Evolutionary conservation across 176 grass and related monocot species (phyloP).

Genomic region (Puccinellia tenuiflora): DNA sequence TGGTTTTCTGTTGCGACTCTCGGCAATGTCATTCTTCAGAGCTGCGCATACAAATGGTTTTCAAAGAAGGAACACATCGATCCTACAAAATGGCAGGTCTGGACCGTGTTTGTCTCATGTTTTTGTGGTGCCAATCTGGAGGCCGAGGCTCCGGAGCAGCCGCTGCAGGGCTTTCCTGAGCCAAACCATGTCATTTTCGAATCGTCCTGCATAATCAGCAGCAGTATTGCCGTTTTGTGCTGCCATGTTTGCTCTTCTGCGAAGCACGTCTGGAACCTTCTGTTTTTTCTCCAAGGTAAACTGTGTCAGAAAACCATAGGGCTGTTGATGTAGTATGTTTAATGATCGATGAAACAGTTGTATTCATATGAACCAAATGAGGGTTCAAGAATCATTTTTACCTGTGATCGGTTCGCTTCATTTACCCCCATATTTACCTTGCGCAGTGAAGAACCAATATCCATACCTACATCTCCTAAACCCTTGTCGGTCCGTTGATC

Average conservation of each 20-base stretch:
- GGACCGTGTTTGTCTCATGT: slow-evolving; percentile 15
- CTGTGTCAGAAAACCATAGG: neutral
- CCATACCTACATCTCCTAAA: neutral
- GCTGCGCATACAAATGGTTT: neutral
- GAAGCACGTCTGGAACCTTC: neutral
- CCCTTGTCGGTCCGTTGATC: neutral
- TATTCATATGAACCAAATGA: neutral
- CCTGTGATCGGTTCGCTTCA: slow-evolving; percentile 14
- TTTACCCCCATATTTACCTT: neutral
- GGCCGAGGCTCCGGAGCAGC: slow-evolving; percentile 41
- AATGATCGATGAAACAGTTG: neutral
- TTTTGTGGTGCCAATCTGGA: slow-evolving; percentile 35
- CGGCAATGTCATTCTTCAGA: neutral
- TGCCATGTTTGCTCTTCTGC: neutral
- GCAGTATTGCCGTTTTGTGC: neutral
- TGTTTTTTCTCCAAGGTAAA: neutral
- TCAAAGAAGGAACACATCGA: neutral
- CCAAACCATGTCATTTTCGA: slow-evolving; percentile 54
- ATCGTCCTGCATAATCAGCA: neutral
- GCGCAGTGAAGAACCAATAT: neutral
- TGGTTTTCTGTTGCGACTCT: neutral
- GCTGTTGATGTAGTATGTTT: neutral
- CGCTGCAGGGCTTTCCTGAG: slow-evolving; percentile 32
- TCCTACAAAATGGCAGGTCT: neutral
- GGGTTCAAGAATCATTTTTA: slow-evolving; percentile 21